Conservation (phyloP, 345 rosid genomes). For the Laguncularia racemosa region DNA sequence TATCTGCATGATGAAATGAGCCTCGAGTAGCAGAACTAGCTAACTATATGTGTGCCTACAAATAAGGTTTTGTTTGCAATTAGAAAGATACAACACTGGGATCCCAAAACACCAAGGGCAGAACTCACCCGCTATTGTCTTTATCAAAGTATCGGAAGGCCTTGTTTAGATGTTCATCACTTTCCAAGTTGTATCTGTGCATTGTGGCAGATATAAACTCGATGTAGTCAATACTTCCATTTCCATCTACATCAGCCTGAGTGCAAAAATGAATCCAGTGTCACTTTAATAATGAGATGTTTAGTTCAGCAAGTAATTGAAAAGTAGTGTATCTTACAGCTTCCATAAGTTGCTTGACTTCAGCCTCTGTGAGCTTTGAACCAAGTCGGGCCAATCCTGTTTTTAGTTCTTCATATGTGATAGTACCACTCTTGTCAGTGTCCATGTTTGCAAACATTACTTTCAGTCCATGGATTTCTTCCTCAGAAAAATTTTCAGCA, state of each 20-base stretch:
- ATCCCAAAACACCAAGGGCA: not conserved
- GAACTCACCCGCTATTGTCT: conserved; percentile 70
- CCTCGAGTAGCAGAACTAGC: not conserved
- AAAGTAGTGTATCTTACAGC: conserved; percentile 44
- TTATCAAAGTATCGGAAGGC: conserved; percentile 88
- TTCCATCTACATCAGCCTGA: conserved; percentile 91
- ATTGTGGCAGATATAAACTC: conserved; percentile 85
- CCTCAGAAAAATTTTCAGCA: conserved; percentile 68
- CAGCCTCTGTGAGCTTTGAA: conserved; percentile 67
- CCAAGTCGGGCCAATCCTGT: conserved; percentile 70
- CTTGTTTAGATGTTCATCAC: conserved; percentile 67
- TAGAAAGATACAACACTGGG: too few species aligned
- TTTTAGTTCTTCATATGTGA: conserved; percentile 77
- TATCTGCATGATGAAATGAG: too few species aligned
- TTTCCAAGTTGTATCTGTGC: conserved; percentile 78
- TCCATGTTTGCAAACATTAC: conserved; percentile 72
- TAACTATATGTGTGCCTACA: not conserved
- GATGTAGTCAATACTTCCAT: conserved; percentile 74
- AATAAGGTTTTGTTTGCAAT: too few species aligned
- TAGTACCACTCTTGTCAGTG: conserved; percentile 75
- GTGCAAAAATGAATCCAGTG: not conserved
- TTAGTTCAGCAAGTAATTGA: too few species aligned
- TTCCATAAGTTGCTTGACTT: conserved; percentile 86
- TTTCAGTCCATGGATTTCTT: conserved; percentile 77
- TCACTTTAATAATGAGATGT: not conserved